phyloP scores from a whole-genome alignment of 75 land plant genomes.

The Chamaecyparis obtusa region DNA sequence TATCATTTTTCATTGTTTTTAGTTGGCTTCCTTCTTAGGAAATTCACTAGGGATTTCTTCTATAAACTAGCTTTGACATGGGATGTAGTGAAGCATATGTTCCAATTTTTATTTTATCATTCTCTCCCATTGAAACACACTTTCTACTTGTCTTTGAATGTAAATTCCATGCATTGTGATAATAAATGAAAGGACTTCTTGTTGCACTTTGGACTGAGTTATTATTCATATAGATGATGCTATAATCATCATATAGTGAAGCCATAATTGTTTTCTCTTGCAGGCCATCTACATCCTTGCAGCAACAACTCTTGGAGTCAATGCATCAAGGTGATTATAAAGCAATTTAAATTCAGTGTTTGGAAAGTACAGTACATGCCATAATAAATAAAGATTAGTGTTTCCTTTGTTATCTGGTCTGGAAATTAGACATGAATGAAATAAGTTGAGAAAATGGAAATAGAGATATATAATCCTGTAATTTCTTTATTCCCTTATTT shows the following conservation, averaged over 20 bases:
- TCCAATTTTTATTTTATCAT: background rate
- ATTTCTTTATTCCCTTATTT: background rate
- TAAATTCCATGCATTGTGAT: background rate
- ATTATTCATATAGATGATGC: background rate
- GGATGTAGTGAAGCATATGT: background rate
- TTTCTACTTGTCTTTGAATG: background rate
- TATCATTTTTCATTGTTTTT: background rate
- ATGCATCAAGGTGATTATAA: slow-evolving; percentile 58
- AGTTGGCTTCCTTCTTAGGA: background rate
- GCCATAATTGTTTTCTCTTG: slow-evolving; percentile 2
- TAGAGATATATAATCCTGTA: background rate
- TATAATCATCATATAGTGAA: background rate
- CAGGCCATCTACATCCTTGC: slow-evolving; percentile 80
- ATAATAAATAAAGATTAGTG: background rate
- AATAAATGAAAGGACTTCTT: background rate
- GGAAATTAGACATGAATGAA: background rate
- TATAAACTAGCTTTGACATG: background rate
- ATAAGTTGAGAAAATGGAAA: background rate
- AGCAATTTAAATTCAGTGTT: background rate
- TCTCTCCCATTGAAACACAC: background rate
- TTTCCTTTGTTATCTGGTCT: background rate
- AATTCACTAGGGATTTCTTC: background rate
- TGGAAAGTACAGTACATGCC: background rate
- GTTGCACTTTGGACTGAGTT: background rate
- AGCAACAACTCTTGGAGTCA: slow-evolving; percentile 57